Evolutionary conservation across 148 eudicot genomes (phyloP).

Genomic region (Beta vulgaris): DNA sequence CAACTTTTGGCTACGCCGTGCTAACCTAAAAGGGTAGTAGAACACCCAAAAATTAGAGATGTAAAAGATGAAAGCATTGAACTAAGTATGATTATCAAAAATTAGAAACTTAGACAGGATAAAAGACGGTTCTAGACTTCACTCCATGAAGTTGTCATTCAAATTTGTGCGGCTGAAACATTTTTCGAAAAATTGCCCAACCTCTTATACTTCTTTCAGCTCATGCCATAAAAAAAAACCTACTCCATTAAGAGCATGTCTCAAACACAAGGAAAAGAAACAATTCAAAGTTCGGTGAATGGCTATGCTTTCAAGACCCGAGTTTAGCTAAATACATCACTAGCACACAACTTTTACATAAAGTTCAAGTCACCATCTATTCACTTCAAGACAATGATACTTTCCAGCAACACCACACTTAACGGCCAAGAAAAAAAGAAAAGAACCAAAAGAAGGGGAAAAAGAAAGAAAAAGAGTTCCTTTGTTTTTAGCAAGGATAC

Average conservation of each 20-base stretch:
- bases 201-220: background rate
- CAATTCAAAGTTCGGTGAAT: background rate
- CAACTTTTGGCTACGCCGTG: too few relatives aligned
- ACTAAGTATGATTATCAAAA: too few relatives aligned
- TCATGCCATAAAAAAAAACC: background rate
- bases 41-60: too few relatives aligned
- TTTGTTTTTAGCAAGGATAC: background rate
- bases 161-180: background rate
- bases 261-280: background rate
- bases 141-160: background rate
- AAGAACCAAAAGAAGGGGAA: background rate
- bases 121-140: background rate
- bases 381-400: background rate
- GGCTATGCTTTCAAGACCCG: background rate
- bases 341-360: background rate
- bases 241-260: background rate
- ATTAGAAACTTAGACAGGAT: too few relatives aligned
- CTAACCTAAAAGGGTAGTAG: too few relatives aligned
- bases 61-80: too few relatives aligned
- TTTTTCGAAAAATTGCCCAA: background rate
- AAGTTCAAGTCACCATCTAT: conserved; percentile 3
- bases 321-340: background rate
- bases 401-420: background rate
- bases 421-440: background rate
- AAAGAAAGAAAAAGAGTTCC: background rate